Evolutionary conservation across 441 rosid species (phyloP), one percentile per base, ranked within the genome.

Genomic region (Oxalis stricta): DNA sequence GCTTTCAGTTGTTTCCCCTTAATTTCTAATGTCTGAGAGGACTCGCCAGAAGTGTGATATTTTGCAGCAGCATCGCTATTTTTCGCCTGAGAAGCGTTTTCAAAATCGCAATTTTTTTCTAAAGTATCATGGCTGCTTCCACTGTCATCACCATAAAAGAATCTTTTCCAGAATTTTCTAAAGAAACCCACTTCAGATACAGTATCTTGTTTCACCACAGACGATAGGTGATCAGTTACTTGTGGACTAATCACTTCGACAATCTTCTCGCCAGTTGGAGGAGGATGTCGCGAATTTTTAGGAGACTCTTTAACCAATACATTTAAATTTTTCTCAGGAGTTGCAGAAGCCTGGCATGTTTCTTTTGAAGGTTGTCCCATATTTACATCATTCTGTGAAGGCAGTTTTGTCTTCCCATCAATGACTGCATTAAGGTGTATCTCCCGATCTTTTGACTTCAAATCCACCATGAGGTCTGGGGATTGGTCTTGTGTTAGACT

Each of bases 131-230:
- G 11, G 43, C 22, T 20, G 41, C 50, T 55, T n/a, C 15, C 30
- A 7, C 38, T 53, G 40, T 58, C 52, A 15, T 37, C 33, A 19
- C 60, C 41, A 9, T 73, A 70, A 61, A 58, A 72, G 73, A 73
- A 78, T 50, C 32, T 45, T 49, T 26, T 61, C 66, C 68, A 48
- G 23, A 68, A 13, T 54, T 56, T 72, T 49, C 48, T 46, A 11
- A 68, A 35, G 44, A 67, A 33, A 0, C 68, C 63, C 14, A 50
- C 53, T 19, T 63, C 56, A 46, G 60, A 37, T 23, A 41, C 11
- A 29, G 76, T 49, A 41, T 49, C 60, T 49, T 44, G 56, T 52
- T 59, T 53, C 37, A 8, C 38, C 11, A 21, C 18, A 12, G 50
- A 14, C 38, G 43, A 24, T 34, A 13, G 16, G 43, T 28, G 49